Percentiles rank a stretch among this genome's conserved stretches.
These are phyloP conservation scores for Debaryomyces nepalensis DNA, from an alignment of 1,139 yeast species.

Conservation along the genomic window DNA sequence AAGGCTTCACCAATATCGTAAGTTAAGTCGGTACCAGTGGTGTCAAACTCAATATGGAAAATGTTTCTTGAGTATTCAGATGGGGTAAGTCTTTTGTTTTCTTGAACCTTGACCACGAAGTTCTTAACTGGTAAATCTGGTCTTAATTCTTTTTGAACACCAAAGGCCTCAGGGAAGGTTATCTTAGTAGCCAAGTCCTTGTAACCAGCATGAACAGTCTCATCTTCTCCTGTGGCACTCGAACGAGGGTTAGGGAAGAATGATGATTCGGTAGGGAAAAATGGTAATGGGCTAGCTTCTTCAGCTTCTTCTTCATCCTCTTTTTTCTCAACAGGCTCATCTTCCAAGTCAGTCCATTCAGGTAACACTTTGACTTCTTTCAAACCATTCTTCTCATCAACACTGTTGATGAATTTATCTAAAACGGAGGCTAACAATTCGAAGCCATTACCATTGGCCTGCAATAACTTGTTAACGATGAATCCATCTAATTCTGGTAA, in stretches of 20 bases:
- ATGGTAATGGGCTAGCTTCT: slow-evolving; percentile 44
- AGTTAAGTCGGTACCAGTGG: slow-evolving; percentile 85
- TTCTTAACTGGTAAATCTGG: slow-evolving; percentile 91
- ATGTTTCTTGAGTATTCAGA: slow-evolving; percentile 88
- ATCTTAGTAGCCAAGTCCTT: slow-evolving; percentile 70
- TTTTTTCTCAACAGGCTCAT: slow-evolving; percentile 23
- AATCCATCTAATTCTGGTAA: slow-evolving; percentile 67
- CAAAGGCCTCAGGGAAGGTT: slow-evolving; percentile 81
- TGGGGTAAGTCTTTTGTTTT: slow-evolving; percentile 93
- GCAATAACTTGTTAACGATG: slow-evolving; percentile 77
- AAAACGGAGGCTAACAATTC: slow-evolving; percentile 85
- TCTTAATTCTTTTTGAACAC: slow-evolving; percentile 60
- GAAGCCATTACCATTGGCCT: slow-evolving; percentile 80
- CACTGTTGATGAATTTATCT: slow-evolving; percentile 64
- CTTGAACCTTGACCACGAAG: slow-evolving; percentile 87
- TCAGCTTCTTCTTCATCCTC: slow-evolving; percentile 28
- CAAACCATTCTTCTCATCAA: slow-evolving; percentile 52
- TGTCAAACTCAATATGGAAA: slow-evolving; percentile 95
- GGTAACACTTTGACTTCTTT: slow-evolving; percentile 49
- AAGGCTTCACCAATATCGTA: slow-evolving; percentile 97
- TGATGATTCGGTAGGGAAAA: slow-evolving; percentile 62
- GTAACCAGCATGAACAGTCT: slow-evolving; percentile 42
- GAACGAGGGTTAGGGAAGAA: slow-evolving; percentile 62
- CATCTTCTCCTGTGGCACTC: slow-evolving; percentile 41
- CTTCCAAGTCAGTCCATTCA: slow-evolving; percentile 45